Evolutionary conservation across 345 rosid species (phyloP).

Genomic region (Lumnitzera racemosa): DNA sequence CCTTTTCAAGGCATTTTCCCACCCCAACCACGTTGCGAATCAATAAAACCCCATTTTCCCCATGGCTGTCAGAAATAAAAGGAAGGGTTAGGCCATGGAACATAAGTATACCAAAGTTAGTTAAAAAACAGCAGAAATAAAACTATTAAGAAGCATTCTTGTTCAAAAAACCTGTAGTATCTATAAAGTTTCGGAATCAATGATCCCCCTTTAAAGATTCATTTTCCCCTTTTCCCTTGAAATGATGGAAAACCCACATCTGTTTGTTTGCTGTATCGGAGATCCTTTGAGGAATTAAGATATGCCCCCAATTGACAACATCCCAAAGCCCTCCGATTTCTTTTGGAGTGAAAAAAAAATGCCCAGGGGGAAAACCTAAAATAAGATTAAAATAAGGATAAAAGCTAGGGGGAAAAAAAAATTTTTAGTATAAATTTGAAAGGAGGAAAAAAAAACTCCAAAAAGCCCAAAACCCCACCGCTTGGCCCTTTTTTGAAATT

Average conservation of each 20-base stretch:
- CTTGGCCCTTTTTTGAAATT: conserved; percentile 99
- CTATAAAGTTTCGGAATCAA: conserved; percentile 98
- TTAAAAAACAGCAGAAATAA: background rate
- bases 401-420: background rate
- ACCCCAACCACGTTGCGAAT: conserved; percentile 99
- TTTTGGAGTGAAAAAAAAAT: conserved; percentile 97
- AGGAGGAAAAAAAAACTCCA: conserved; percentile 1
- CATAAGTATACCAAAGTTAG: background rate
- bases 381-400: conserved; percentile 1
- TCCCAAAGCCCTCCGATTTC: conserved; percentile 99
- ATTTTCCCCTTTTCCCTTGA: conserved; percentile 99
- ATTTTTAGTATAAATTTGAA: background rate
- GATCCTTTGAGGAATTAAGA: conserved; percentile 99
- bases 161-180: conserved; percentile 54
- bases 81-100: background rate
- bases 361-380: conserved; percentile 95
- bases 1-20: conserved; percentile 97
- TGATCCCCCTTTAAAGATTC: conserved; percentile 99
- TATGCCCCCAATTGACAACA: conserved; percentile 99
- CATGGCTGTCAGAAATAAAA: conserved; percentile 56
- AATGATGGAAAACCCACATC: conserved; percentile 99
- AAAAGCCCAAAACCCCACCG: conserved; percentile 42
- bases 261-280: conserved; percentile 99
- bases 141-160: background rate
- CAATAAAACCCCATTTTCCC: conserved; percentile 99